These are phyloP conservation scores for Echinosophora koreensis DNA, from an alignment of 306 rosid genomes.

Conservation along the genomic window DNA sequence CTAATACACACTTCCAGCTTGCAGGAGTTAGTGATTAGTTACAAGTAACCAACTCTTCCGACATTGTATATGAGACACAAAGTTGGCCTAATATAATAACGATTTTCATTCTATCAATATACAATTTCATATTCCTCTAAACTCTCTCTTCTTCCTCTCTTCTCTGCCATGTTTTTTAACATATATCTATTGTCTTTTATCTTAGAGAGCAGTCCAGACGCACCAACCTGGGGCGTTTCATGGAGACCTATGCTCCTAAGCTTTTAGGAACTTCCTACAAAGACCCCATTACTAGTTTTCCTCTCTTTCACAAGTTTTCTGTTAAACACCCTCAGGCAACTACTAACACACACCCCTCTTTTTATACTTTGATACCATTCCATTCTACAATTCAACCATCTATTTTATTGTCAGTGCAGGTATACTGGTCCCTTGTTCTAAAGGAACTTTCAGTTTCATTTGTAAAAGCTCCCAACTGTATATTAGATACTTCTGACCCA, in stretches of 20 bases:
- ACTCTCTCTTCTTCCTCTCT: too few relatives aligned
- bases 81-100: too few relatives aligned
- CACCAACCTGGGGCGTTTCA: slow-evolving; percentile 74
- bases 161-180: too few relatives aligned
- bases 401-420: slow-evolving; percentile 54
- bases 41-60: too few relatives aligned
- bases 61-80: too few relatives aligned
- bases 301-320: slow-evolving; percentile 67
- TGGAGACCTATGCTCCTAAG: slow-evolving; percentile 71
- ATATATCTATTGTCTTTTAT: neutral
- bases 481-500: slow-evolving; percentile 65
- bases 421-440: slow-evolving; percentile 79
- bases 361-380: neutral
- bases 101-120: too few relatives aligned
- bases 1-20: too few relatives aligned
- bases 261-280: slow-evolving; percentile 70
- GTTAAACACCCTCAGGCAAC: slow-evolving; percentile 70
- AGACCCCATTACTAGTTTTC: slow-evolving; percentile 80
- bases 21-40: too few relatives aligned
- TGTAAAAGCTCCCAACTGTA: slow-evolving; percentile 60
- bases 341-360: neutral
- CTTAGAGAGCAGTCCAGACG: slow-evolving; percentile 58
- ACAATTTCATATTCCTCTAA: too few relatives aligned
- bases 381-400: neutral
- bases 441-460: slow-evolving; percentile 76